A percentile compares a stretch with the other conserved stretches of the same genome.
Evolutionary conservation across 257 asterid species (phyloP).

Genomic region (Przewalskia tangutica): DNA sequence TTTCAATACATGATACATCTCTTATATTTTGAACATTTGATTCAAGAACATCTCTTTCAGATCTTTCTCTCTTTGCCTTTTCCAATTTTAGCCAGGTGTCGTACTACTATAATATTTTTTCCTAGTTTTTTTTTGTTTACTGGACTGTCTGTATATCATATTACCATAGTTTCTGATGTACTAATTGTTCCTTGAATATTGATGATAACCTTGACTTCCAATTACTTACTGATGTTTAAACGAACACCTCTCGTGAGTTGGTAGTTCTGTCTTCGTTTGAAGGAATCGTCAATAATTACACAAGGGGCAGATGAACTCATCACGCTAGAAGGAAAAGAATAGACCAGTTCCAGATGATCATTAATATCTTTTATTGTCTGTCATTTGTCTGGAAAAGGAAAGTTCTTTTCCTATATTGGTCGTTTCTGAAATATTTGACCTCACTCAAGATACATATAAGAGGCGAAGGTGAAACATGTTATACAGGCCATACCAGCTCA

Average conservation of each 20-base stretch:
- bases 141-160: not conserved
- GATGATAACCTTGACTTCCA: not conserved
- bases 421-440: not conserved
- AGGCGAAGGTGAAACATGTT: not conserved
- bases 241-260: not conserved
- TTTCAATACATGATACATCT: not conserved
- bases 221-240: not conserved
- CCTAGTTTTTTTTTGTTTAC: not conserved
- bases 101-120: not conserved
- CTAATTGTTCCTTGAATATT: not conserved
- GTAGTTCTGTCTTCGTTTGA: not conserved
- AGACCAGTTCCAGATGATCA: not conserved
- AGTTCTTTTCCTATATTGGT: not conserved
- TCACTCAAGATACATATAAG: not conserved
- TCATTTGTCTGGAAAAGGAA: not conserved
- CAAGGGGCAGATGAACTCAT: not conserved
- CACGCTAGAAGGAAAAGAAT: not conserved
- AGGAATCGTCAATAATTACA: not conserved
- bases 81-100: not conserved
- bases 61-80: not conserved
- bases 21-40: not conserved
- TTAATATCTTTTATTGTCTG: not conserved
- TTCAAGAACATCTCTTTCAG: not conserved
- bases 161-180: not conserved
- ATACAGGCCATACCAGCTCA: not conserved